A percentile compares a stretch with the other conserved stretches of the same genome.
phyloP scores from a whole-genome alignment of 768 basidiomycete genomes.

The Artomyces pyxidatus region DNA sequence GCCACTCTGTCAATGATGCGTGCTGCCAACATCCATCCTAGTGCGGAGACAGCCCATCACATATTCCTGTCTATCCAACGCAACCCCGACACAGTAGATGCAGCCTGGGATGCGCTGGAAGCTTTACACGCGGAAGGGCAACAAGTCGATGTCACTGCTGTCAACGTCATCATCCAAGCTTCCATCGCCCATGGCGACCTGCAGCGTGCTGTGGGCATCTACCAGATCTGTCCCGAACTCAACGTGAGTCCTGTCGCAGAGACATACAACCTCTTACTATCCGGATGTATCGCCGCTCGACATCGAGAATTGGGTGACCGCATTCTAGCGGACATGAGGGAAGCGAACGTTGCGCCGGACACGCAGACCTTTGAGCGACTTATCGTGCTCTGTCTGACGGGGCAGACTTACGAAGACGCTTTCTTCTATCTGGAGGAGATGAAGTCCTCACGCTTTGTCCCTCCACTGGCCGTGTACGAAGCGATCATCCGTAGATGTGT shows the following conservation, averaged over 20 bases:
- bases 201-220: constrained; percentile 71
- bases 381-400: constrained; percentile 62
- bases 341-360: constrained; percentile 46
- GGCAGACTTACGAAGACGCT: constrained; percentile 72
- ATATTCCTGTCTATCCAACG: constrained; percentile 41
- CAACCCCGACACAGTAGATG: constrained; percentile 49
- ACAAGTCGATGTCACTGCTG: constrained; percentile 44
- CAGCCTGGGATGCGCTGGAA: constrained; percentile 56
- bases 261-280: constrained; percentile 63
- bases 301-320: constrained; percentile 65
- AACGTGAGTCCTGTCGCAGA: constrained; percentile 47
- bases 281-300: constrained; percentile 48
- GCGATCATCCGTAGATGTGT: constrained; percentile 53
- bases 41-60: constrained; percentile 41
- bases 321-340: constrained; percentile 59
- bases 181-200: constrained; percentile 55
- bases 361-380: constrained; percentile 56
- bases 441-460: constrained; percentile 56
- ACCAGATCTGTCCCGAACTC: constrained; percentile 53
- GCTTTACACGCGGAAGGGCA: constrained; percentile 46
- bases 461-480: constrained; percentile 48
- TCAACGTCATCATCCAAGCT: constrained; percentile 64
- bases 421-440: constrained; percentile 88
- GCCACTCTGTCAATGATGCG: constrained; percentile 53
- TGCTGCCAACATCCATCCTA: constrained; percentile 39